Base-by-base conservation (phyloP, 1,139 yeast genomes). In the Suhomyces wounanorum region DNA sequence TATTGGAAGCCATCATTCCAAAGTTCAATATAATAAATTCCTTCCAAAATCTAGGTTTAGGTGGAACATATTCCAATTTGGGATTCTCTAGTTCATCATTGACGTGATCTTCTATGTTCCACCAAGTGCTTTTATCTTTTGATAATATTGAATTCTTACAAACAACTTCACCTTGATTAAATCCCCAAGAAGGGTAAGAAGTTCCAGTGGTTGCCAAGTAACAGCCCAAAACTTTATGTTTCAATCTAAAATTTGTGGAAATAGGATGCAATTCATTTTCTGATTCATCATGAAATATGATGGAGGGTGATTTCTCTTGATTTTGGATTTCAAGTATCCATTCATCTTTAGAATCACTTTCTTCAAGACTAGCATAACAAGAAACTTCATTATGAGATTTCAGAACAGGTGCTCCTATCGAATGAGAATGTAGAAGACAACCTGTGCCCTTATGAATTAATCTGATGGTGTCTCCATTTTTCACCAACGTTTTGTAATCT, bases 1-100 rank as follows among this genome's bases (percentile, higher is more conserved):
- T 87, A 60, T 87, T 87, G 0, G 90, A 82, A 1, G 91, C 83
- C 72, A 87, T 85, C 95, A 87, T 87, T 3, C 89, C 89, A 59
- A 81, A 83, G 61, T 87, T 87, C 38, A 85, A 70, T 58, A 84
- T 67, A n/a, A 85, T 61, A 60, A 87, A 87, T 61, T 87, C 92
- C 48, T 82, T 78, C 82, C 87, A 82, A 62, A 87, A 87, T 49
- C 74, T 78, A 1, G 91, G 85, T 52, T 77, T 79, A 10, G 95
- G 95, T 9, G 89, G 83, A 13, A 71, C 68, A 57, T 80, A 83
- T n/a, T 63, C 62, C 1, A 57, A 55, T 5, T 65, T 63, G 11
- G 81, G 83, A 8, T 59, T 58, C 4, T 69, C 68, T 14, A 84
- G 57, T 35, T 66, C 59, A 3, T 69, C 70, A 62, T 85, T 84